A percentile compares a stretch with the other conserved stretches of the same genome.
Evolutionary conservation across 352 stramenopile species (phyloP).

Genomic region (Phytophthora sojae): DNA sequence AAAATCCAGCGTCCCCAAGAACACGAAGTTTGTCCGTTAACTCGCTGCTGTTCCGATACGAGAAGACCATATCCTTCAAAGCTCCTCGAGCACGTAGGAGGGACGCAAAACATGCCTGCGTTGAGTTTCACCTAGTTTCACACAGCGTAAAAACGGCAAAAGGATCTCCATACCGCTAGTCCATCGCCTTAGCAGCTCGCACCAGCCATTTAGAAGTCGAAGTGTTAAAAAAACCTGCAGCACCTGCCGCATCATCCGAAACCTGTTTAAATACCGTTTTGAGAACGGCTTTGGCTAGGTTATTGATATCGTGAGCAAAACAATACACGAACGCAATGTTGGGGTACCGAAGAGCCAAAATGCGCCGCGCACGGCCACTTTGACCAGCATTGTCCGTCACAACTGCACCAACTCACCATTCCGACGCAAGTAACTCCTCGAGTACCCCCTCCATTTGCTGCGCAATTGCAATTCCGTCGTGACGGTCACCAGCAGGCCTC

Average conservation of each 20-base stretch:
- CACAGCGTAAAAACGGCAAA: conserved; percentile 20
- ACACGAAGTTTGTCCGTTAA: not conserved
- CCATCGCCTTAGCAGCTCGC: conserved; percentile 9
- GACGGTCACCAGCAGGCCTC: conserved; percentile 5
- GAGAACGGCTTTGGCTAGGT: conserved; percentile 22
- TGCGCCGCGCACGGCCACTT: conserved; percentile 17
- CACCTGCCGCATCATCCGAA: conserved; percentile 10
- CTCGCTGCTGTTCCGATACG: conserved; percentile 13
- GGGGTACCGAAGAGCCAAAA: conserved; percentile 23
- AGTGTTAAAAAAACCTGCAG: conserved; percentile 12
- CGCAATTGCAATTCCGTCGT: conserved; percentile 17
- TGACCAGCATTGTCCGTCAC: conserved; percentile 25
- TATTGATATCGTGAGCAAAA: conserved; percentile 31
- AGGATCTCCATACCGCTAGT: conserved; percentile 5
- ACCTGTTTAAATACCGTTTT: conserved; percentile 9
- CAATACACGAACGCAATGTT: conserved; percentile 21
- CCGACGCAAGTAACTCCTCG: conserved; percentile 2
- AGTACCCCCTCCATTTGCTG: conserved; percentile 20
- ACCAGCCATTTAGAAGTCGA: conserved; percentile 28
- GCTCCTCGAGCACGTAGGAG: conserved; percentile 11
- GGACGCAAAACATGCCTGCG: conserved; percentile 19
- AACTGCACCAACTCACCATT: too few species aligned
- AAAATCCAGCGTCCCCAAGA: conserved; percentile 1
- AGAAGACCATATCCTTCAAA: conserved; percentile 12
- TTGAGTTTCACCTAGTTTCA: conserved; percentile 21